A percentile compares a stretch with the other conserved stretches of the same genome.
phyloP scores from a whole-genome alignment of 768 basidiomycete species.

The Tylopilus vinaceipallidus region DNA sequence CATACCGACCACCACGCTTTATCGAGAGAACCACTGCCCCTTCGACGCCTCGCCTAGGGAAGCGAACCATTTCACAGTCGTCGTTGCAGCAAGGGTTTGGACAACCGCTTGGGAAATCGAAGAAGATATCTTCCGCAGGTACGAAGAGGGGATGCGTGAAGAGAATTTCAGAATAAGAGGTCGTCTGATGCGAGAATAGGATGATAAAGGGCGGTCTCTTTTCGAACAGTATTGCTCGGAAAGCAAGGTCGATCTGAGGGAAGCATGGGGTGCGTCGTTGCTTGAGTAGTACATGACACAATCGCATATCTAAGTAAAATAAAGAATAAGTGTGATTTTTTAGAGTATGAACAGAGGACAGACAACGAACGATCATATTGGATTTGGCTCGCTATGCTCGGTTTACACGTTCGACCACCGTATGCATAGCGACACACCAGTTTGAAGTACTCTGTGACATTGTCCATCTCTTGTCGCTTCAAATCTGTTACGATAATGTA shows the following conservation, averaged over 20 bases:
- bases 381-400: conserved; percentile 63
- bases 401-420: conserved; percentile 57
- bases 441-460: conserved; percentile 76
- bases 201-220: conserved; percentile 75
- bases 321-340: conserved; percentile 5
- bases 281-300: conserved; percentile 62
- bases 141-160: conserved; percentile 73
- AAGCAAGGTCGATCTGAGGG: conserved; percentile 76
- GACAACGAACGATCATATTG: conserved; percentile 63
- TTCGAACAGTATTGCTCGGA: conserved; percentile 74
- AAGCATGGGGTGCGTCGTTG: conserved; percentile 77
- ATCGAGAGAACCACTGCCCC: conserved; percentile 62
- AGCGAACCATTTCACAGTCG: conserved; percentile 81
- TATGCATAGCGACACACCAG: conserved; percentile 66
- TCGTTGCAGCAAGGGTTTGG: conserved; percentile 78
- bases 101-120: conserved; percentile 77
- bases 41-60: conserved; percentile 63
- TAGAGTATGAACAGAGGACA: neutral
- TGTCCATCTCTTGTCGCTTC: conserved; percentile 79
- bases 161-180: conserved; percentile 79
- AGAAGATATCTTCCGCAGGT: conserved; percentile 69
- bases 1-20: conserved; percentile 51
- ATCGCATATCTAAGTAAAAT: conserved; percentile 51
- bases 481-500: conserved; percentile 78
- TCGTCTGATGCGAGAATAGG: conserved; percentile 76